A percentile compares a stretch with the other conserved stretches of the same genome.
These are phyloP conservation scores for Aurantiochytrium sp. DNA, from an alignment of 108 stramenopile genomes.

Conservation along the genomic window DNA sequence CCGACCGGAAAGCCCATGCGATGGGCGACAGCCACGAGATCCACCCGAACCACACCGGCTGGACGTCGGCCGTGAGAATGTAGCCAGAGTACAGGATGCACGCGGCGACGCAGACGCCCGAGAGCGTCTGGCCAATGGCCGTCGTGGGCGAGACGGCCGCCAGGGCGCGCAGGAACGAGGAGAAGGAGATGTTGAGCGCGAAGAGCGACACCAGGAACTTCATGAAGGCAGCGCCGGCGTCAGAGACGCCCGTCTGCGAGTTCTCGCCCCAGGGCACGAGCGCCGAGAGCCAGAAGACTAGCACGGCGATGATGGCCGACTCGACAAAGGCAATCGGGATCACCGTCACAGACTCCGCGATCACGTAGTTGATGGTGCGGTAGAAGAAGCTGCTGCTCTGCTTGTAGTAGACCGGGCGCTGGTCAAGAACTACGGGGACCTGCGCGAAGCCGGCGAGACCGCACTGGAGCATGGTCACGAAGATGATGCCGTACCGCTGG, in stretches of 20 bases:
- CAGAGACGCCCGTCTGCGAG: not conserved
- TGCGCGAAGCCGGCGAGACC: not conserved
- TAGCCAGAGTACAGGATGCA: not conserved
- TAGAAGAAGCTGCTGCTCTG: constrained; percentile 76
- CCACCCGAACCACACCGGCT: not conserved
- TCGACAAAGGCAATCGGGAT: not conserved
- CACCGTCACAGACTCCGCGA: not conserved
- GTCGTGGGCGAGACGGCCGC: constrained; percentile 40
- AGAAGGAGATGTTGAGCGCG: constrained; percentile 1
- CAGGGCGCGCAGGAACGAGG: constrained; percentile 19
- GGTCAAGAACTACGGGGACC: constrained; percentile 45
- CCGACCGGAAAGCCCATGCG: not conserved
- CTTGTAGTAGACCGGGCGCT: constrained; percentile 75
- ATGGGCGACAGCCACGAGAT: constrained; percentile 8
- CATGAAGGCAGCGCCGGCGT: not conserved
- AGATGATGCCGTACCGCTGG: not conserved
- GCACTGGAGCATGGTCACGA: not conserved
- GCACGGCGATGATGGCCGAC: not conserved
- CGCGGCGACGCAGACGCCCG: not conserved
- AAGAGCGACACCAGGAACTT: not conserved
- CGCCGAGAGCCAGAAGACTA: not conserved
- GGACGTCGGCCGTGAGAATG: not conserved
- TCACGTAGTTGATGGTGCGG: constrained; percentile 52
- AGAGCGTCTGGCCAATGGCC: not conserved
- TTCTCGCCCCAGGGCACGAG: not conserved